A percentile compares a stretch with the other conserved stretches of the same genome.
These are phyloP conservation scores for Helicostylum pulchrum DNA, from an alignment of 192 early-diverging fungal species.

Conservation along the genomic window DNA sequence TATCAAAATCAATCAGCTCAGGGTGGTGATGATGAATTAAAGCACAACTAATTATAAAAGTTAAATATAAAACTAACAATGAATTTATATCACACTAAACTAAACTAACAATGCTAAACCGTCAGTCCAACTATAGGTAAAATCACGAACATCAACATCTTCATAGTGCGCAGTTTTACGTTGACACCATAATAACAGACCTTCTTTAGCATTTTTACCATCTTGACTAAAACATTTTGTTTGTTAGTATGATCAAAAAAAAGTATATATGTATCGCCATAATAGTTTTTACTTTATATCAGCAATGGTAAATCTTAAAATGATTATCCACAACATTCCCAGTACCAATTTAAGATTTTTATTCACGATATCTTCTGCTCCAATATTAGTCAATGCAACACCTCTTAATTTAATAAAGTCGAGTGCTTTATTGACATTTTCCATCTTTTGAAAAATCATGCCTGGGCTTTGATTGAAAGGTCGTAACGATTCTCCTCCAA, in stretches of 20 bases:
- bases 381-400: slow-evolving; percentile 92
- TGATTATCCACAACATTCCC: slow-evolving; percentile 97
- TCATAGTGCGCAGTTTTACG: slow-evolving; percentile 87
- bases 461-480: slow-evolving; percentile 85
- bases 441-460: slow-evolving; percentile 92
- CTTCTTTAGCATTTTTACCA: slow-evolving; percentile 94
- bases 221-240: too few species aligned
- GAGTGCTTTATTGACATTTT: slow-evolving; percentile 92
- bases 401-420: slow-evolving; percentile 87
- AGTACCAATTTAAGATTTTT: slow-evolving; percentile 87
- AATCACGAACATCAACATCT: slow-evolving; percentile 87
- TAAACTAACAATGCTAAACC: slow-evolving; percentile 83
- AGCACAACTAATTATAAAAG: slow-evolving; percentile 61
- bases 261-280: too few species aligned
- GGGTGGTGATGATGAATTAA: slow-evolving; percentile 97
- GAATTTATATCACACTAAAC: background rate
- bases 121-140: slow-evolving; percentile 91
- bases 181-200: slow-evolving; percentile 96
- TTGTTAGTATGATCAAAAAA: too few species aligned
- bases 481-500: slow-evolving; percentile 85
- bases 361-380: slow-evolving; percentile 97
- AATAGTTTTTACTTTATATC: slow-evolving; percentile 78
- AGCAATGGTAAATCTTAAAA: slow-evolving; percentile 94
- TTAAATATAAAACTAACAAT: background rate
- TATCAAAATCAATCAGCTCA: slow-evolving; percentile 86